These are phyloP conservation scores for Myxozyma geophila DNA, from an alignment of 805 yeast species.

Conservation along the genomic window DNA sequence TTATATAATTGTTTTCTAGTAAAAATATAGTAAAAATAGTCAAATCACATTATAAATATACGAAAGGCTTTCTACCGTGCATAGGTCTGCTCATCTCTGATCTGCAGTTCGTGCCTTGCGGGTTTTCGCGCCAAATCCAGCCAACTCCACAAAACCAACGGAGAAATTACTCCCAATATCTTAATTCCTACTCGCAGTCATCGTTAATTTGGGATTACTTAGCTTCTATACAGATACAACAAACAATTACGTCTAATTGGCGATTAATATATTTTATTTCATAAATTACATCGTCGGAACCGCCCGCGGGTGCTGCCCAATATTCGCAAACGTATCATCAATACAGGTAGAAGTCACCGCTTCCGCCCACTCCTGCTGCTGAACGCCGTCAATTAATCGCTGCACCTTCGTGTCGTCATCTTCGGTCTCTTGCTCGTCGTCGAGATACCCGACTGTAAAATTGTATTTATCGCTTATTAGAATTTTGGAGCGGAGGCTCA, in stretches of 20 bases:
- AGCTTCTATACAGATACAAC: neutral
- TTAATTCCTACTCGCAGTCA: no score
- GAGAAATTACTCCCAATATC: no score
- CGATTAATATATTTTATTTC: no score
- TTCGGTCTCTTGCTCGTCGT: constrained; percentile 33
- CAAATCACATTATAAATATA: no score
- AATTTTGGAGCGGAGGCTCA: constrained; percentile 1
- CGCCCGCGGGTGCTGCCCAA: neutral
- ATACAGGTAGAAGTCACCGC: constrained; percentile 9
- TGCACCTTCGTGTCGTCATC: constrained; percentile 35
- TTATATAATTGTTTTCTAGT: no score
- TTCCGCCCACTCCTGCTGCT: constrained; percentile 37
- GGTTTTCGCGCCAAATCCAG: no score
- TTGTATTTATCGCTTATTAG: constrained; percentile 19
- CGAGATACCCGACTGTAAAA: constrained; percentile 28
- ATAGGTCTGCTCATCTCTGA: no score
- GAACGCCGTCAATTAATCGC: constrained; percentile 34
- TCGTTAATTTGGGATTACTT: neutral
- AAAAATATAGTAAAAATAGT: no score
- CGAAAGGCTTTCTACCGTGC: no score
- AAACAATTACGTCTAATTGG: neutral
- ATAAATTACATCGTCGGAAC: neutral
- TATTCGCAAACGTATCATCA: constrained; percentile 31
- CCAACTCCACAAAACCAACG: no score
- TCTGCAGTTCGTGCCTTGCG: no score